phyloP scores from a whole-genome alignment of 2,329 filamentous ascomycete genomes.

The Diaporthe sp. region DNA sequence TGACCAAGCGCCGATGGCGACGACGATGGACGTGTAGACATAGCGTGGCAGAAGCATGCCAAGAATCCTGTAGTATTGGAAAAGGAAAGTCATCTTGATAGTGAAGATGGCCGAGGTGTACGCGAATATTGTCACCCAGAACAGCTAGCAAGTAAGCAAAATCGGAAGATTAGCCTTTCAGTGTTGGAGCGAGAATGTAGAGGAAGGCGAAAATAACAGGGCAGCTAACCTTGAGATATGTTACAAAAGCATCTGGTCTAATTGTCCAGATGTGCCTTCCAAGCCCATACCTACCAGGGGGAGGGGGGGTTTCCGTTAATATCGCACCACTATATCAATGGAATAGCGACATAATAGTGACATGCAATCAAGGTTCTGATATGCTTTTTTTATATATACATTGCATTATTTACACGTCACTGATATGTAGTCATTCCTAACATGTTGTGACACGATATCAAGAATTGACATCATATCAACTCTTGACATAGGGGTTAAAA shows the following conservation, averaged over 20 bases:
- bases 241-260: not conserved
- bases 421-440: no score
- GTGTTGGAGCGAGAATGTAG: no score
- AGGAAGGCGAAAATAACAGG: no score
- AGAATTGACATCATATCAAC: no score
- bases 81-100: conserved; percentile 7
- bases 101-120: conserved; percentile 13
- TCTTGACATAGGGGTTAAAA: no score
- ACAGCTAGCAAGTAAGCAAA: not conserved
- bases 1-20: not conserved
- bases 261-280: conserved; percentile 20
- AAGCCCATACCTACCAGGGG: not conserved
- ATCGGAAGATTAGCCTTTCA: not conserved
- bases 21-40: conserved; percentile 7
- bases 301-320: no score
- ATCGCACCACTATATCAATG: no score
- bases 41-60: not conserved
- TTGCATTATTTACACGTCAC: no score
- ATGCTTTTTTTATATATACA: no score
- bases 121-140: conserved; percentile 11
- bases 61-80: conserved; percentile 10
- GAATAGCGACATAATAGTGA: no score
- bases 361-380: no score
- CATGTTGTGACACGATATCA: accelerated
- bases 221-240: not conserved